Conservation (phyloP, 345 rosid species). For the Populus ilicifolia region DNA sequence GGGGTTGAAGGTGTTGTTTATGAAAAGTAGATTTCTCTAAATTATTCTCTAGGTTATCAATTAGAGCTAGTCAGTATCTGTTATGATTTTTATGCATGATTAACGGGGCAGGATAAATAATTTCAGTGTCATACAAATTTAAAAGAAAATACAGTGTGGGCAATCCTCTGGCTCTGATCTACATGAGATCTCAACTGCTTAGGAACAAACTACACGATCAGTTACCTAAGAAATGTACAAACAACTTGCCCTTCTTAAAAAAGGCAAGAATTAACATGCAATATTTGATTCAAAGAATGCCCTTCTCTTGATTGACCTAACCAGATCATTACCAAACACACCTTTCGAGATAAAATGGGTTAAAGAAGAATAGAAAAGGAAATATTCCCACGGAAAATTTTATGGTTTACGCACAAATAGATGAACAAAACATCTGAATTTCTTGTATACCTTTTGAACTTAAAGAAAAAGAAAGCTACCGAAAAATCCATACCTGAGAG, state of each 20-base stretch:
- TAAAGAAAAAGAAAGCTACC: neutral
- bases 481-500: constrained; percentile 47
- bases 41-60: neutral
- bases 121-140: neutral
- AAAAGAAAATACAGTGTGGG: neutral
- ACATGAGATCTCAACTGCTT: neutral
- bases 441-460: neutral
- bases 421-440: neutral
- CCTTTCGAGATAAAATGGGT: neutral
- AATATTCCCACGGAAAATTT: neutral
- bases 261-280: neutral
- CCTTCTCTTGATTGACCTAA: neutral
- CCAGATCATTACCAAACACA: neutral
- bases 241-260: neutral
- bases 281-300: neutral
- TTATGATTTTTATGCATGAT: neutral
- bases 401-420: neutral
- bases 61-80: neutral
- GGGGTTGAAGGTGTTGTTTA: too few species aligned
- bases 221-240: neutral
- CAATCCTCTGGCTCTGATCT: neutral
- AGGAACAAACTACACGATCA: neutral
- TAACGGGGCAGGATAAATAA: neutral
- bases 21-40: too few species aligned
- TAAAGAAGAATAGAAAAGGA: neutral